Base-by-base conservation (phyloP, 1,284 basidiomycete genomes). In the Lignosus rhinocerotis region DNA sequence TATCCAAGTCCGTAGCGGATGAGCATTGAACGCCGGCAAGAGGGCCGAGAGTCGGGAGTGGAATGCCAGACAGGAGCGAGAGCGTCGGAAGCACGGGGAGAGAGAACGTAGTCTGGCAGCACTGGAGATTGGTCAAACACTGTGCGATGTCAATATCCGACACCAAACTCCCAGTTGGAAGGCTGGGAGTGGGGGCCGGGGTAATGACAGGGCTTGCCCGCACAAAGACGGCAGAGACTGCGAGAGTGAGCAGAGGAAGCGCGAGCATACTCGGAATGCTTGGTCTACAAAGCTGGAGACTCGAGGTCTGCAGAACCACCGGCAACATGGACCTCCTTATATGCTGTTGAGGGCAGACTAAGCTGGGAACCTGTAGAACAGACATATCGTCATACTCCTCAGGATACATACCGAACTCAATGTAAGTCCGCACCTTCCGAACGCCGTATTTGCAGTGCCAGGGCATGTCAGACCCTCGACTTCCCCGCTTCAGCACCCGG, bases 111-210 rank as follows among this genome's bases (percentile, higher is more conserved):
- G 25, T 38, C 55, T 64, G 55, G 55, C 62, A 64, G 50, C 62
- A 64, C 34, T 61, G 55, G 10, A 64, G 25, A 30, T 25, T 59
- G 11, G 47, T 9, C 7, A 59, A 41, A 30, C 62, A 64, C 50
- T 58, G 85, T n/a, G 84, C 87, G 0, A 88, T 81, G 59, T 88
- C 87, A 14, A 80, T 78, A 1, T 81, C 76, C 47, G 88, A 79
- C 16, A 73, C 77, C 17, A 75, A 86, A 16, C 25, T 25, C 25
- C 38, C 39, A 34, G 83, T 87, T 11, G 75, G 91, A 3, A 19
- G 32, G 34, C 25, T 33, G 25, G 50, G 51, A 5, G 16, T 7
- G 8, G 58, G 61, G 6, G 61, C 12, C 0, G 56, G 46, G n/a
- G 58, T 60, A 46, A 58, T 46, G 36, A 62, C 6, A 8, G 61